Percentiles rank a stretch among this genome's conserved stretches.
phyloP scores from a whole-genome alignment of 768 basidiomycete species.

The Fistulinella prunicolor region DNA sequence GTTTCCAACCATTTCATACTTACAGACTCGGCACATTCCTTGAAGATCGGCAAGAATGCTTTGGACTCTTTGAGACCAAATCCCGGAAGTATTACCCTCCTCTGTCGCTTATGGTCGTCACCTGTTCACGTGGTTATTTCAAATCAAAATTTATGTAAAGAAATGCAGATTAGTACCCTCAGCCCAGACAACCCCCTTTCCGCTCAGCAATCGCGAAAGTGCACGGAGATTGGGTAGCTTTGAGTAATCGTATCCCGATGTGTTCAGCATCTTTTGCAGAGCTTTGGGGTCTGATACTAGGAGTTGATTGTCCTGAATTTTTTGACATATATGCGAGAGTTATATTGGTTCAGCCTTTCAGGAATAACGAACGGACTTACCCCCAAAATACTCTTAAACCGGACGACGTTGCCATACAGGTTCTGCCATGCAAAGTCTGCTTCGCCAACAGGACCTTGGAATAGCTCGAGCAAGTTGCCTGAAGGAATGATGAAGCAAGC shows the following conservation, averaged over 20 bases:
- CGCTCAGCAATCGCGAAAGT: slow-evolving; percentile 14
- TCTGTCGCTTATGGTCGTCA: slow-evolving; percentile 48
- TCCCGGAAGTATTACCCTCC: slow-evolving; percentile 52
- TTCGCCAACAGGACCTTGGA: slow-evolving; percentile 25
- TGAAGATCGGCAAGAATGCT: slow-evolving; percentile 49
- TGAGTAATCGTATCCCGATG: slow-evolving; percentile 40
- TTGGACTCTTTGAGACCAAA: slow-evolving; percentile 52
- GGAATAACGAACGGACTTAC: slow-evolving; percentile 9
- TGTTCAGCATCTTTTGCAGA: slow-evolving; percentile 36
- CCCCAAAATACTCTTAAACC: slow-evolving; percentile 22
- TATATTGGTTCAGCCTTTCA: no score
- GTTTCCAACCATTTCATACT: slow-evolving; percentile 18
- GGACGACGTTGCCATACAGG: slow-evolving; percentile 27
- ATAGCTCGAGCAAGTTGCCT: slow-evolving; percentile 27
- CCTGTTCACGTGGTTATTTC: slow-evolving; percentile 18
- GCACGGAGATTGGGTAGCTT: slow-evolving; percentile 30
- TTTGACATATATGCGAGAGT: background rate
- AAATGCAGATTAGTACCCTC: slow-evolving; percentile 28
- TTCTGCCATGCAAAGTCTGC: slow-evolving; percentile 29
- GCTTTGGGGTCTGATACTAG: slow-evolving; percentile 48
- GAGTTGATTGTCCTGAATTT: slow-evolving; percentile 41
- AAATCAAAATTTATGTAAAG: background rate
- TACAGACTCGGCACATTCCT: slow-evolving; percentile 27
- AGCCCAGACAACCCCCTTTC: slow-evolving; percentile 38
- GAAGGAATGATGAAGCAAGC: slow-evolving; percentile 10